Base-by-base conservation (phyloP, 2,329 filamentous ascomycete genomes). In the Fusarium algeriense region DNA sequence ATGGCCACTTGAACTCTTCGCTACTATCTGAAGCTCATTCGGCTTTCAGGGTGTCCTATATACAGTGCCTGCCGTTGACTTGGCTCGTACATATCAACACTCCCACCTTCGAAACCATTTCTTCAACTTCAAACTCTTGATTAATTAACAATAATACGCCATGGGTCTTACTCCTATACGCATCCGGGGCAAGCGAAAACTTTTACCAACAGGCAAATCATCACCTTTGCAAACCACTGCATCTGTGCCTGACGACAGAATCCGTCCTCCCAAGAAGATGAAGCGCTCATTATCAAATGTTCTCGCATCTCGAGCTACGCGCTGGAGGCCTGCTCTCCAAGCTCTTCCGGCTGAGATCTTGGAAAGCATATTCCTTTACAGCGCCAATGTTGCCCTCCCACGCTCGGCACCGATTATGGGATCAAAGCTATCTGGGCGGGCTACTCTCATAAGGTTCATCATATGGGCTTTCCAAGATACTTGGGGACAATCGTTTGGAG, bases 341-440 rank as follows among this genome's bases (percentile, higher is more conserved):
- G 73, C 73, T 34, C 78, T 89, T 12, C 88, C 88, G 1, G 75
- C 83, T 10, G 88, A 89, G 75, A 79, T 89, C 28, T 81, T 89
- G 15, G 86, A 89, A 73, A 80, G 68, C 35, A 87, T 90, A 50
- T 84, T 88, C 59, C 77, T 86, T 68, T 77, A 85, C 56, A 88
- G 86, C 52, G 75, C 78, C 66, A 88, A 87, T 68, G 67, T 86
- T 49, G 80, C 83, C 54, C 79, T 90, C 2, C 82, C 86, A 1
- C 81, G 79, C 8, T 80, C 83, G 52, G 85, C 82, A 55, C 82
- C 76, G 14, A 76, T 81, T 35, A 78, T 90, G 34, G 85, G 86
- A 28, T 75, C 78, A 30, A 80, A 83, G 46, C 81, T 90, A 17
- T 88, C 87, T 10, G 72, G 74, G 1, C 77, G 77, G 14, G 78